Conservation (phyloP, 176 grass and related monocot species). For the Zea mays region DNA sequence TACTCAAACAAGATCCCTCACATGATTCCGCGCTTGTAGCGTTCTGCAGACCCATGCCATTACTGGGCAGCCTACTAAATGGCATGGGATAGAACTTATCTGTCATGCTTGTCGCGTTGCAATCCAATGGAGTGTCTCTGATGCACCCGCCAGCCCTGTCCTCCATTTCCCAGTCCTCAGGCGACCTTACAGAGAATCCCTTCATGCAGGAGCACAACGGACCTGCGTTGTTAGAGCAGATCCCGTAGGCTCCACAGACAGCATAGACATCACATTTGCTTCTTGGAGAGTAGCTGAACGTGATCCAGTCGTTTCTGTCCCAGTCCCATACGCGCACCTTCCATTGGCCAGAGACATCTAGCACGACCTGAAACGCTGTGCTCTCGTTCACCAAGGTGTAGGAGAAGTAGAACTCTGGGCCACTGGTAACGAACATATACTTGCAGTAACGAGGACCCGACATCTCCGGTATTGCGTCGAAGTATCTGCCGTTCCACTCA, state of each 20-base stretch:
- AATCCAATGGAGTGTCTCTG: slow-evolving; percentile 47
- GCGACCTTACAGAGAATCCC: slow-evolving; percentile 41
- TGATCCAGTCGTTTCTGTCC: slow-evolving; percentile 35
- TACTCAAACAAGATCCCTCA: slow-evolving; percentile 26
- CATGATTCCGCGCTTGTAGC: slow-evolving; percentile 29
- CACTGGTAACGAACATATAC: slow-evolving; percentile 33
- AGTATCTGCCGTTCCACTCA: slow-evolving; percentile 51
- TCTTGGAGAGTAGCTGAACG: slow-evolving; percentile 17
- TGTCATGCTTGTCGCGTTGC: neutral
- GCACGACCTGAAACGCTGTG: neutral
- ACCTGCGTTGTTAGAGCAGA: slow-evolving; percentile 33
- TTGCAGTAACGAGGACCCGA: neutral
- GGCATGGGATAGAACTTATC: slow-evolving; percentile 51
- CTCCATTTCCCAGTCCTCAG: slow-evolving; percentile 40
- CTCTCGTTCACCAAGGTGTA: slow-evolving; percentile 24
- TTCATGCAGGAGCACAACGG: slow-evolving; percentile 49
- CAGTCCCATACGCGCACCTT: slow-evolving; percentile 33
- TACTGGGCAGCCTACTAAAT: slow-evolving; percentile 16
- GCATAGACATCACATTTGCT: slow-evolving; percentile 51
- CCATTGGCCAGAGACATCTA: slow-evolving; percentile 46
- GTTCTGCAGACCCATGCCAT: slow-evolving; percentile 5
- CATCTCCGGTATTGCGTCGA: slow-evolving; percentile 41
- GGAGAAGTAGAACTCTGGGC: slow-evolving; percentile 30
- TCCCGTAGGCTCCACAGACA: slow-evolving; percentile 53
- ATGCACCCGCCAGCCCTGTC: slow-evolving; percentile 49